phyloP scores from a whole-genome alignment of 805 yeast species.

The Nakazawaea ambrosiae region DNA sequence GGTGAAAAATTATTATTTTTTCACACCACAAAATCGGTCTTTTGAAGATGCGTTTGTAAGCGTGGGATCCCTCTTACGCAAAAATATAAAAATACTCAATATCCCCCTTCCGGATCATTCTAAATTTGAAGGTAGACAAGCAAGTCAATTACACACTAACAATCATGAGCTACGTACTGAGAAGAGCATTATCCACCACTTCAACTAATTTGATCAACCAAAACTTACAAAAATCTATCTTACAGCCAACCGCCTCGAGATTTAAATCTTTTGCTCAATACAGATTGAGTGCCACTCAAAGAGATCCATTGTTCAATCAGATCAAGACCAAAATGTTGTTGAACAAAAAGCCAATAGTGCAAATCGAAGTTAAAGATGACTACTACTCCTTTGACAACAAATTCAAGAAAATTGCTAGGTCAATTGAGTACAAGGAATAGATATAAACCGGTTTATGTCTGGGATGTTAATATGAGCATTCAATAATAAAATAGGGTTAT shows the following conservation, averaged over 20 bases:
- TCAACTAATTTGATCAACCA: background rate
- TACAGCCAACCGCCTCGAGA: background rate
- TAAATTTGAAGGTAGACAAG: no score
- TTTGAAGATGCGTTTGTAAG: no score
- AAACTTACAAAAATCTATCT: background rate
- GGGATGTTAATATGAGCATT: no score
- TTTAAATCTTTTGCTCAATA: slow-evolving; percentile 11
- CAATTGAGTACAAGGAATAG: slow-evolving; percentile 9
- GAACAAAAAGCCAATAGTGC: background rate
- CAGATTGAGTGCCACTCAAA: slow-evolving; percentile 8
- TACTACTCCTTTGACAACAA: slow-evolving; percentile 7
- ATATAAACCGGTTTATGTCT: background rate
- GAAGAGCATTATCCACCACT: background rate
- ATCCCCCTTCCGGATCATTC: no score
- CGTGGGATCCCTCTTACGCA: no score
- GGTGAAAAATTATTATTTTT: no score
- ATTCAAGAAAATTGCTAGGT: slow-evolving; percentile 9
- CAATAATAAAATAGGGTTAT: no score
- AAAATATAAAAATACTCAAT: no score
- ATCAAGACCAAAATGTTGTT: background rate
- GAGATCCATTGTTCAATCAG: slow-evolving; percentile 7
- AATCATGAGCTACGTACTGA: background rate
- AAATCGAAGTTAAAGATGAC: slow-evolving; percentile 7
- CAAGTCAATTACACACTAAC: no score
- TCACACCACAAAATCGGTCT: no score